phyloP scores from a whole-genome alignment of 768 basidiomycete genomes.

The Crucibulum laeve region DNA sequence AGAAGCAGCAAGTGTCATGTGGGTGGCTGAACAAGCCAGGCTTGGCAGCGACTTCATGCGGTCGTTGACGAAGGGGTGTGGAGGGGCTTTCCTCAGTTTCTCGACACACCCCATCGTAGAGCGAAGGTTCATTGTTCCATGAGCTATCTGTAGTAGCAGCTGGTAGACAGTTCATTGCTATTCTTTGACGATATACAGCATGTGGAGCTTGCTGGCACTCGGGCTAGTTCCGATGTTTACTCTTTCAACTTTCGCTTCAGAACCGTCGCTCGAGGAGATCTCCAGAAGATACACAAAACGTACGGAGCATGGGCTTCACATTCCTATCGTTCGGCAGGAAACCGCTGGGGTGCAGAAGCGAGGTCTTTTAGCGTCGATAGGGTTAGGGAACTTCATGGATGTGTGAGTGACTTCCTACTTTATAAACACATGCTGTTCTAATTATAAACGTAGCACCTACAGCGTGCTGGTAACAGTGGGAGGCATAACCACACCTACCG shows the following conservation, averaged over 20 bases:
- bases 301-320: conserved; percentile 28
- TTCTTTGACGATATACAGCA: too few species aligned
- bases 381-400: conserved; percentile 59
- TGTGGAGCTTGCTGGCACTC: not conserved
- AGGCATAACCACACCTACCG: conserved; percentile 43
- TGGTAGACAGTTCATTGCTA: too few species aligned
- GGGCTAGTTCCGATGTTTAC: not conserved
- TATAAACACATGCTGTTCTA: conserved; percentile 1
- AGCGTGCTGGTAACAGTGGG: conserved; percentile 58
- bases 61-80: too few species aligned
- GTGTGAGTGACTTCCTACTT: conserved; percentile 37
- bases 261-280: conserved; percentile 16
- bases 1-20: too few species aligned
- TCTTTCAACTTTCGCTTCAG: not conserved
- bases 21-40: too few species aligned
- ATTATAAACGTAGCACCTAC: conserved; percentile 44
- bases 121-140: too few species aligned
- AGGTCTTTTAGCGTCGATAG: conserved; percentile 34
- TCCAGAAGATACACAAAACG: conserved; percentile 18
- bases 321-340: conserved; percentile 28
- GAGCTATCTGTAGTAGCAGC: too few species aligned
- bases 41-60: too few species aligned
- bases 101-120: too few species aligned
- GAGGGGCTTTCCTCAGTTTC: too few species aligned
- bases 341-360: conserved; percentile 17